These are phyloP conservation scores for Saussurea involucrata DNA, from an alignment of 129 eudicot species.

Conservation along the genomic window DNA sequence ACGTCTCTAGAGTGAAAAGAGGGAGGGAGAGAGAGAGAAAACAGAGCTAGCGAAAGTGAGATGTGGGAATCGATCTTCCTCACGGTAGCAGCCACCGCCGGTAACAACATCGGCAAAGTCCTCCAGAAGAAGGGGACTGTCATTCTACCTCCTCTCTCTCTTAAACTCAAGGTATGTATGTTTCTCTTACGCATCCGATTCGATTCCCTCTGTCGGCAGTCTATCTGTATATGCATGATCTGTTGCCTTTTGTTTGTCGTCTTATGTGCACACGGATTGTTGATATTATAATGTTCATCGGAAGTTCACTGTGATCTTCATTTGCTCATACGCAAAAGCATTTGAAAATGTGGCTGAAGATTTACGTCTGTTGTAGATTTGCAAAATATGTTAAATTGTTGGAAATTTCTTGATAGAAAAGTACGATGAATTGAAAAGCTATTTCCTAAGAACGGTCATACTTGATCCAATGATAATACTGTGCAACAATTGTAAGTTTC, in stretches of 20 bases:
- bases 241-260: neutral
- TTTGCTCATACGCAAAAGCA: neutral
- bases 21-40: conserved; percentile 13
- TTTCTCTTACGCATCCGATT: neutral
- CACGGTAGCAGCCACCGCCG: conserved; percentile 99
- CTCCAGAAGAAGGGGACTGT: conserved; percentile 97
- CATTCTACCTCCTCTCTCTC: conserved; percentile 95
- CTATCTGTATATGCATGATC: neutral
- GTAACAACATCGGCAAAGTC: conserved; percentile 96
- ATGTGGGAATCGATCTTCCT: conserved; percentile 97
- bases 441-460: neutral
- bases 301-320: neutral
- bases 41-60: conserved; percentile 9
- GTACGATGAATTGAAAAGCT: neutral
- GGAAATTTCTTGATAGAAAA: neutral
- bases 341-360: conserved; percentile 2
- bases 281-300: neutral
- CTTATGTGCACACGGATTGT: neutral
- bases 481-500: neutral
- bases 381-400: neutral
- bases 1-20: conserved; percentile 5
- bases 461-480: neutral
- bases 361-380: neutral
- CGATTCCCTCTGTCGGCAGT: neutral
- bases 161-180: conserved; percentile 73